Conservation (phyloP, 1,284 basidiomycete genomes). For the Sparassis latifolia region DNA sequence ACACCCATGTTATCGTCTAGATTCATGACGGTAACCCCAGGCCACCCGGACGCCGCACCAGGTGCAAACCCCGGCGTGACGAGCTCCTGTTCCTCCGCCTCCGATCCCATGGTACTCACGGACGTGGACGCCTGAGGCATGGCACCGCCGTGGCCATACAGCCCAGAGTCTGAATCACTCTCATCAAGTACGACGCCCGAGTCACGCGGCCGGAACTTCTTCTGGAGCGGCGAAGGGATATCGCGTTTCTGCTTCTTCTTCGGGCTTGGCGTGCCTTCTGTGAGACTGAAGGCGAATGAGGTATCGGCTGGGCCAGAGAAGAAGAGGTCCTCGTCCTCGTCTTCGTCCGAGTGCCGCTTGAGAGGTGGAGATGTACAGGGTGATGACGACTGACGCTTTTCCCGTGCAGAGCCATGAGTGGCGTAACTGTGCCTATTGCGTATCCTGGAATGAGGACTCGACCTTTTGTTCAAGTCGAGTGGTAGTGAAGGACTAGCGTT, state of each 20-base stretch:
- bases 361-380: conserved; percentile 16
- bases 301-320: conserved; percentile 31
- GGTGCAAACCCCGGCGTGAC: conserved; percentile 61
- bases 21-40: conserved; percentile 35
- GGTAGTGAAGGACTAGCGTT: conserved; percentile 7
- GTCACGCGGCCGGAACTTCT: conserved; percentile 67
- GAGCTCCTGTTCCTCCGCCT: conserved; percentile 49
- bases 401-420: conserved; percentile 15
- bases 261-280: conserved; percentile 52
- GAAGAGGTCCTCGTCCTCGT: conserved; percentile 61
- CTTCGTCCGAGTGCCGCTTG: conserved; percentile 25
- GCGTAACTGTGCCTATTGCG: conserved; percentile 60
- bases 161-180: conserved; percentile 40
- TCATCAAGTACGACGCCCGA: conserved; percentile 58
- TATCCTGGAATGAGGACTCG: conserved; percentile 20
- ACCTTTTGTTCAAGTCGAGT: conserved; percentile 7
- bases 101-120: conserved; percentile 53
- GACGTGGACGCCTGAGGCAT: conserved; percentile 56
- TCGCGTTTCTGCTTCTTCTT: conserved; percentile 34
- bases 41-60: conserved; percentile 55
- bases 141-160: conserved; percentile 8
- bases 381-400: conserved; percentile 8
- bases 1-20: conserved; percentile 29
- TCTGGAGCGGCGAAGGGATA: conserved; percentile 37
- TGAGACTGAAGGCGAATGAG: conserved; percentile 52